These are phyloP conservation scores for Sicyos baderoa DNA, from an alignment of 306 rosid genomes.

Conservation along the genomic window DNA sequence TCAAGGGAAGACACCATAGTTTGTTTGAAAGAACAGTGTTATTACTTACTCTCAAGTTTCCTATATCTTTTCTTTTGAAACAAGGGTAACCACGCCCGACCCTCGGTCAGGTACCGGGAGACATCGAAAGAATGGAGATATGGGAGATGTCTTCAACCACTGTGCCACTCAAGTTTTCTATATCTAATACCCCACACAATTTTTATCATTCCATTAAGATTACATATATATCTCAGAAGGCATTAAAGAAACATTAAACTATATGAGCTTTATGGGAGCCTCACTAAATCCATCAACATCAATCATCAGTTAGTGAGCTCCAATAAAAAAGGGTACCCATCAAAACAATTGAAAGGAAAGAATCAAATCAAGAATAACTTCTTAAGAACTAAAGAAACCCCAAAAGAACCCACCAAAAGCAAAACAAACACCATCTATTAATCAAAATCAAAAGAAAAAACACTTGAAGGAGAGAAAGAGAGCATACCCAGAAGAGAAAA, in stretches of 20 bases:
- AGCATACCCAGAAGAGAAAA: conserved; percentile 12
- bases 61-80: not conserved
- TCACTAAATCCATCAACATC: conserved; percentile 4
- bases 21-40: not conserved
- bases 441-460: not conserved
- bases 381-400: not conserved
- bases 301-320: not conserved
- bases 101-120: no score
- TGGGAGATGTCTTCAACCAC: no score
- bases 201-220: not conserved
- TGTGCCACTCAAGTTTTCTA: not conserved
- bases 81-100: no score
- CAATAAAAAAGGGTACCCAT: not conserved
- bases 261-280: not conserved
- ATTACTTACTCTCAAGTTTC: not conserved
- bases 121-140: no score
- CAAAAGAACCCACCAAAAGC: conserved; percentile 2
- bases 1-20: not conserved
- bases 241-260: not conserved
- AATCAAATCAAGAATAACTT: not conserved
- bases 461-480: not conserved
- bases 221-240: not conserved
- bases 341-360: not conserved
- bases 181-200: conserved; percentile 2
- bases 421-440: not conserved